phyloP scores from a whole-genome alignment of 768 basidiomycete genomes.

The Russula compacta region DNA sequence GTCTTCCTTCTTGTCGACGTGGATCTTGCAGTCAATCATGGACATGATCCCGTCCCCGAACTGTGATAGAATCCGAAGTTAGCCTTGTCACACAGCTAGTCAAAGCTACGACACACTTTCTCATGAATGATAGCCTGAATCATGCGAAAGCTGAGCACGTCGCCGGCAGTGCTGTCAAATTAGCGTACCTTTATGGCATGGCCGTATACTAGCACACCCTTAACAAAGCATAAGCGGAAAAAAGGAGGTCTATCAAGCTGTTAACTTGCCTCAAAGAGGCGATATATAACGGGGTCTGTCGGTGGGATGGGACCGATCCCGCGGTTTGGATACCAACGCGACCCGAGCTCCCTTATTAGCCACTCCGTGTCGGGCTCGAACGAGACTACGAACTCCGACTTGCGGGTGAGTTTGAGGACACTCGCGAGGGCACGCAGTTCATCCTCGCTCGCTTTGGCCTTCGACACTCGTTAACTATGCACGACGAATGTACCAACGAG shows the following conservation, averaged over 20 bases:
- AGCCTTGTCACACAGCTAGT: not conserved
- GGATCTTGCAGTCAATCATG: conserved; percentile 76
- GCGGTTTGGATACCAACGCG: conserved; percentile 69
- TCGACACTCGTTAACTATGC: not conserved
- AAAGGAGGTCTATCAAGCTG: not conserved
- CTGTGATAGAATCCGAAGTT: conserved; percentile 27
- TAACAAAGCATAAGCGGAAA: not conserved
- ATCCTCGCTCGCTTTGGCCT: conserved; percentile 61
- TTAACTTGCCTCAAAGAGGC: conserved; percentile 60
- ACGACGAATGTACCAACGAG: not conserved
- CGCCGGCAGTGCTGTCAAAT: not conserved
- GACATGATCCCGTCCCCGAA: conserved; percentile 87
- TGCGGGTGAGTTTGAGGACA: conserved; percentile 39
- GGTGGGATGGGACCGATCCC: conserved; percentile 63
- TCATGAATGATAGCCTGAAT: conserved; percentile 64
- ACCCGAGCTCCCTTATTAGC: conserved; percentile 35
- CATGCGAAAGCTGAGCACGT: not conserved
- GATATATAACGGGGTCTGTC: conserved; percentile 71
- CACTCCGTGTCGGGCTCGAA: too few species aligned
- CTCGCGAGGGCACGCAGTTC: conserved; percentile 45
- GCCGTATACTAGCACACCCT: conserved; percentile 71
- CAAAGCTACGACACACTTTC: conserved; percentile 35
- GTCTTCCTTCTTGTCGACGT: conserved; percentile 57
- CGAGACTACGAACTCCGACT: conserved; percentile 21
- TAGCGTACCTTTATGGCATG: conserved; percentile 60